Evolutionary conservation across 768 basidiomycete genomes (phyloP).

Genomic region (Mycena latifolia): DNA sequence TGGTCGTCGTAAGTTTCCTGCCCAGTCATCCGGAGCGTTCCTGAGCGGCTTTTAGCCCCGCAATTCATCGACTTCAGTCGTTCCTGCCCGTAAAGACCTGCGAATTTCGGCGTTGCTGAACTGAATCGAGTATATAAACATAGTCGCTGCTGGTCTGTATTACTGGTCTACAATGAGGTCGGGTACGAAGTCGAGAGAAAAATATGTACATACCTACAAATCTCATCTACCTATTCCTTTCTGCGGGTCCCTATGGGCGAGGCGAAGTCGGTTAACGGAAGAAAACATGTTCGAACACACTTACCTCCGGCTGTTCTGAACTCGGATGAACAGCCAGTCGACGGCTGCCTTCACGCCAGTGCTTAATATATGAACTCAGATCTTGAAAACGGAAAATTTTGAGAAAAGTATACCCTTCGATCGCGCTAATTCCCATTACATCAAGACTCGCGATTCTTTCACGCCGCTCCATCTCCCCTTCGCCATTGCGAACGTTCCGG

Average conservation of each 20-base stretch:
- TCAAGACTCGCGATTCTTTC: slow-evolving; percentile 82
- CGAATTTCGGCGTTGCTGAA: too few relatives aligned
- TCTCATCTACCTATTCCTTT: slow-evolving; percentile 38
- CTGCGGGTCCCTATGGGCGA: slow-evolving; percentile 39
- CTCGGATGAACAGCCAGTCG: slow-evolving; percentile 94
- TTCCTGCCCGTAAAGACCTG: too few relatives aligned
- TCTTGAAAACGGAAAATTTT: background rate
- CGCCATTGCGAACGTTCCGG: slow-evolving; percentile 60
- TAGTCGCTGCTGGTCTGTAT: too few relatives aligned
- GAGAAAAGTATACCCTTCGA: slow-evolving; percentile 79
- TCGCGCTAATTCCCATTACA: slow-evolving; percentile 90
- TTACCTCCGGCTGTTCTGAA: slow-evolving; percentile 88
- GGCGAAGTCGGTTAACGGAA: background rate
- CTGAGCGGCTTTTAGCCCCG: too few relatives aligned
- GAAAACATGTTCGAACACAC: background rate
- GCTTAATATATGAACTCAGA: slow-evolving; percentile 52
- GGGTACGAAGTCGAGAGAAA: too few relatives aligned
- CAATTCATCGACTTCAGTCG: too few relatives aligned
- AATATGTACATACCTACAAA: too few relatives aligned
- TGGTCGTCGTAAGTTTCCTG: too few relatives aligned
- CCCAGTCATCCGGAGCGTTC: too few relatives aligned
- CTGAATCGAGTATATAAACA: too few relatives aligned
- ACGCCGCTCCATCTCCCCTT: slow-evolving; percentile 57
- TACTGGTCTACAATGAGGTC: too few relatives aligned
- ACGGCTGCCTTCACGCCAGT: slow-evolving; percentile 92